Conservation (phyloP, 495 filamentous ascomycete genomes). For the Hypomontagnella submonticulosa region DNA sequence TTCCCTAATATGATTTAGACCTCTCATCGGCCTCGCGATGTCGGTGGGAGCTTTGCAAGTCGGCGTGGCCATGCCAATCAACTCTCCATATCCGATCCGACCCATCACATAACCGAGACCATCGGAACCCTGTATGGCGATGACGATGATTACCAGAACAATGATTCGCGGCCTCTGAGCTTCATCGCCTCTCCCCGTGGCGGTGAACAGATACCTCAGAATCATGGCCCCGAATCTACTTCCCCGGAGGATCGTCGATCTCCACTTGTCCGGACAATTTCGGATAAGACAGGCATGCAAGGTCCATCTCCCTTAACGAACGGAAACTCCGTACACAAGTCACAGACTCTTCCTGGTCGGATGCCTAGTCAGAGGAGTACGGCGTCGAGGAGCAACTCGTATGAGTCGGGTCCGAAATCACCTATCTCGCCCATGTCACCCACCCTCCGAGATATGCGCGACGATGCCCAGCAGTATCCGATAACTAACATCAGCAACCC, state of each 20-base stretch:
- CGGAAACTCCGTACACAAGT: constrained; percentile 48
- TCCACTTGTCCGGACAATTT: constrained; percentile 56
- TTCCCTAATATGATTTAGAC: constrained; percentile 52
- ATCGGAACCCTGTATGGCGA: constrained; percentile 97
- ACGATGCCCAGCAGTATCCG: constrained; percentile 81
- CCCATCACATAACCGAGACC: constrained; percentile 97
- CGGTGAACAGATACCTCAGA: constrained; percentile 49
- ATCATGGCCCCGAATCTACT: constrained; percentile 32
- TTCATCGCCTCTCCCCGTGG: constrained; percentile 56
- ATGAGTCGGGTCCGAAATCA: constrained; percentile 58
- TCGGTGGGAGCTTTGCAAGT: constrained; percentile 64
- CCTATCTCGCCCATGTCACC: constrained; percentile 54
- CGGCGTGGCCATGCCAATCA: constrained; percentile 66
- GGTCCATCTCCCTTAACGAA: constrained; percentile 25
- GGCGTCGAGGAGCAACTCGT: constrained; percentile 54
- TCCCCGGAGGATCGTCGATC: constrained; percentile 51
- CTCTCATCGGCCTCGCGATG: constrained; percentile 65
- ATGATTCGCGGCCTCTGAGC: constrained; percentile 59
- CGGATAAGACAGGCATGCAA: constrained; percentile 49
- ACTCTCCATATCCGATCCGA: constrained; percentile 70
- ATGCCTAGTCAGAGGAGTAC: constrained; percentile 57
- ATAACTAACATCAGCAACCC: constrained; percentile 93
- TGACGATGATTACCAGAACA: constrained; percentile 68
- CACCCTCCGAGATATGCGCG: constrained; percentile 64
- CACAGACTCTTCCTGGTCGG: constrained; percentile 55